A percentile compares a stretch with the other conserved stretches of the same genome.
Evolutionary conservation across 306 rosid species (phyloP).

Genomic region (Fragaria ananassa): DNA sequence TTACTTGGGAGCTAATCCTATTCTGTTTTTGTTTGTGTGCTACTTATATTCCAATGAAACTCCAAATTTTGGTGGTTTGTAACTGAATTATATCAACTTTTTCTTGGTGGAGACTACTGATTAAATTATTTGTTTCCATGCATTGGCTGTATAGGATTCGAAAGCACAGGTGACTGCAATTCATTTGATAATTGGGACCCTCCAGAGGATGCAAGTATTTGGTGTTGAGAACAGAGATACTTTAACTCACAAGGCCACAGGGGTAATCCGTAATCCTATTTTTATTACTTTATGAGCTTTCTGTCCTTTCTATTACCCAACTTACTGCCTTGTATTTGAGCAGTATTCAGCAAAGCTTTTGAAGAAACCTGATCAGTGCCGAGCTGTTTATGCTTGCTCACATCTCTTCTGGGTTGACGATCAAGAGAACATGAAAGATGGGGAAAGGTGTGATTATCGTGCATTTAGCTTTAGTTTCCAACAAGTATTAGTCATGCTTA

Average conservation of each 20-base stretch:
- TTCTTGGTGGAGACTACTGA: neutral
- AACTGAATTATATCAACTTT: neutral
- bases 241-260: constrained; percentile 98
- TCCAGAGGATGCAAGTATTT: constrained; percentile 97
- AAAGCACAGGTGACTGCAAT: constrained; percentile 92
- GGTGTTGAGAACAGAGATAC: constrained; percentile 99
- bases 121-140: constrained; percentile 12
- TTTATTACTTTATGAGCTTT: neutral
- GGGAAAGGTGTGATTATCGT: constrained; percentile 73
- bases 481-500: constrained; percentile 6
- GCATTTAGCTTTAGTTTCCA: neutral
- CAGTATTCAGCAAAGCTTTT: constrained; percentile 97
- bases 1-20: neutral
- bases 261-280: constrained; percentile 73
- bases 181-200: constrained; percentile 94
- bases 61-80: neutral
- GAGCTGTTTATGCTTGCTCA: constrained; percentile 88
- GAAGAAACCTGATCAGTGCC: constrained; percentile 94
- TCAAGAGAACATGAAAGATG: constrained; percentile 87
- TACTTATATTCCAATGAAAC: neutral
- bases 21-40: neutral
- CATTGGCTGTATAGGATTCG: constrained; percentile 65
- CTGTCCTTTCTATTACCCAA: constrained; percentile 11
- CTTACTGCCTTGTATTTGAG: constrained; percentile 13
- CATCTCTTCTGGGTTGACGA: constrained; percentile 95